phyloP scores from a whole-genome alignment of 1,139 yeast species.

The Petasospora fabianii region DNA sequence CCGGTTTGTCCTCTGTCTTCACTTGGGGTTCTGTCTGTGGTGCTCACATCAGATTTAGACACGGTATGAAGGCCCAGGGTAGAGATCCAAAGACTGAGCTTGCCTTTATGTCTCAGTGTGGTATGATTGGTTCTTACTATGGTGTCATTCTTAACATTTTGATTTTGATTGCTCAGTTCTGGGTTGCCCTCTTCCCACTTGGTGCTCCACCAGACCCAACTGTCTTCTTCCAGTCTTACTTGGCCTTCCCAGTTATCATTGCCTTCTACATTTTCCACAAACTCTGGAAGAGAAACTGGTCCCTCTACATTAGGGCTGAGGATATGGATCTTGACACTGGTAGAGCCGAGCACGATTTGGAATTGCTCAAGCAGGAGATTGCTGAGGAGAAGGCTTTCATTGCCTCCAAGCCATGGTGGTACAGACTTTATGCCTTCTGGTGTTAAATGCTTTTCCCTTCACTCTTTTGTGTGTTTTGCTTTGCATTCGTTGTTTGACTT shows the following conservation, averaged over 20 bases:
- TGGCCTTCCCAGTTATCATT: constrained; percentile 39
- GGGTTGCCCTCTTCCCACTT: constrained; percentile 22
- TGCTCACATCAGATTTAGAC: constrained; percentile 69
- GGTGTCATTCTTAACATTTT: constrained; percentile 54
- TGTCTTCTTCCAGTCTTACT: constrained; percentile 37
- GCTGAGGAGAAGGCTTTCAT: constrained; percentile 42
- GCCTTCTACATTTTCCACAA: constrained; percentile 37
- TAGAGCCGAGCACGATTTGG: constrained; percentile 45
- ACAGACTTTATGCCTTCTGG: constrained; percentile 43
- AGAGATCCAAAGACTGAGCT: constrained; percentile 55
- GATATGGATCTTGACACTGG: constrained; percentile 51
- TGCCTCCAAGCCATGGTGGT: constrained; percentile 32
- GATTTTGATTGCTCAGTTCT: constrained; percentile 67
- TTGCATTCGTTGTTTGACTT: too few species aligned
- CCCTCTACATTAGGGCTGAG: too few species aligned
- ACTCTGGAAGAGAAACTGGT: constrained; percentile 45
- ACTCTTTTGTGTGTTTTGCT: too few species aligned
- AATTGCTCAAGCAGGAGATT: constrained; percentile 39
- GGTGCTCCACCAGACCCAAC: constrained; percentile 48
- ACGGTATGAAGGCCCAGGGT: constrained; percentile 59
- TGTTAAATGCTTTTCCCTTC: too few species aligned
- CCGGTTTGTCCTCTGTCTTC: constrained; percentile 73
- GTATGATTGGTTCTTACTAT: constrained; percentile 60
- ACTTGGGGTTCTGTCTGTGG: constrained; percentile 76
- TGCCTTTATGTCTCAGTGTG: constrained; percentile 61